These are phyloP conservation scores for Pseudogymnoascus sp. DNA, from an alignment of 2,329 filamentous ascomycete species.

Conservation along the genomic window DNA sequence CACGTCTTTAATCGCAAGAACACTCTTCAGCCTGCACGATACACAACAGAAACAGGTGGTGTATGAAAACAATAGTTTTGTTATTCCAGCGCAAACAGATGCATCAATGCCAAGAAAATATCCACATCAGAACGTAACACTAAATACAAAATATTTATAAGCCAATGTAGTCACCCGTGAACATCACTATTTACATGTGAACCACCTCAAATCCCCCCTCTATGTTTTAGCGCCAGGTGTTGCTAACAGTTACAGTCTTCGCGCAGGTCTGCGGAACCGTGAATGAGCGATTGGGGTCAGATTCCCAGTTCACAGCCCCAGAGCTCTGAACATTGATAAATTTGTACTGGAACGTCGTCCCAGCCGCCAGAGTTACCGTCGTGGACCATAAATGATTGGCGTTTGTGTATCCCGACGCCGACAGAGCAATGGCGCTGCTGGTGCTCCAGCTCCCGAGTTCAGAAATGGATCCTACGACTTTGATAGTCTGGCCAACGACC, in stretches of 20 bases:
- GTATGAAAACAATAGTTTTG: background rate
- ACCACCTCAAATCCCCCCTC: background rate
- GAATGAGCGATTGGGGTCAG: constrained; percentile 28
- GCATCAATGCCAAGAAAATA: background rate
- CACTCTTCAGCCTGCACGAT: background rate
- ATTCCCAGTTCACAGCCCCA: constrained; percentile 54
- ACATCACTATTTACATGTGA: background rate
- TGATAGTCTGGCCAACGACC: constrained; percentile 53
- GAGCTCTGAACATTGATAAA: constrained; percentile 51
- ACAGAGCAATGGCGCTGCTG: constrained; percentile 44
- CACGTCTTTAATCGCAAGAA: background rate
- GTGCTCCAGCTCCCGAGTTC: constrained; percentile 57
- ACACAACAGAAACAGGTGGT: background rate
- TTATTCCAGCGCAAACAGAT: background rate
- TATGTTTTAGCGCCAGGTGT: constrained; percentile 14
- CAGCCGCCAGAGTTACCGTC: constrained; percentile 46
- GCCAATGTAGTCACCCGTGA: background rate
- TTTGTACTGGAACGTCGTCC: constrained; percentile 55
- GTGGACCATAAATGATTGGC: constrained; percentile 53
- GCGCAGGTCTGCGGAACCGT: constrained; percentile 16
- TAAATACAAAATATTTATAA: background rate
- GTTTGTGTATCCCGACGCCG: constrained; percentile 49
- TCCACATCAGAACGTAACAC: background rate
- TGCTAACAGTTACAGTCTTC: constrained; percentile 14
- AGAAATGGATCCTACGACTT: constrained; percentile 50